These are phyloP conservation scores for Pleurotus eryngii DNA, from an alignment of 768 basidiomycete genomes.

Conservation along the genomic window DNA sequence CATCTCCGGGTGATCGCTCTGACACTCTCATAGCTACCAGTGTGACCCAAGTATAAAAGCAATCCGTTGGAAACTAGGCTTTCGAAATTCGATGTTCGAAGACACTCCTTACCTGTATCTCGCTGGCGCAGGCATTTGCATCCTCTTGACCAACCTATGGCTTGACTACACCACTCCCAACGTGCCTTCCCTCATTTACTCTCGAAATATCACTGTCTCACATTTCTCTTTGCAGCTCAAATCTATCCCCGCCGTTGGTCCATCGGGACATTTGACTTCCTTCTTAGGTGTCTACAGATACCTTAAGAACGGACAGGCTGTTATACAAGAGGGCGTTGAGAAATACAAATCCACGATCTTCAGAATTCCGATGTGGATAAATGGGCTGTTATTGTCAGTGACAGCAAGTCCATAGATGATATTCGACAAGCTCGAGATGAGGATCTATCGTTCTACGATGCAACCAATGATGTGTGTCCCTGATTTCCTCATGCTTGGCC, in stretches of 20 bases:
- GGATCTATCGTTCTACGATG: constrained; percentile 6
- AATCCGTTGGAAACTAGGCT: neutral
- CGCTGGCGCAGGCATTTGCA: neutral
- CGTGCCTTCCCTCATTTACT: neutral
- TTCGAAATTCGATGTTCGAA: neutral
- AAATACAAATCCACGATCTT: neutral
- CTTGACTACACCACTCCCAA: constrained; percentile 1
- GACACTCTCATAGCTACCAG: no score
- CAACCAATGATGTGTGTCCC: constrained; percentile 1
- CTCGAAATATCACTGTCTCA: neutral
- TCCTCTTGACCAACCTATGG: neutral
- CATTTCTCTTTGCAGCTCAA: neutral
- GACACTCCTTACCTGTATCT: neutral
- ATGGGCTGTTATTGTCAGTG: constrained; percentile 4
- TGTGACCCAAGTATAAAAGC: no score
- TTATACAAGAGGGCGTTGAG: constrained; percentile 4
- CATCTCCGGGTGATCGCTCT: no score
- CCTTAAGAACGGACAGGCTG: neutral
- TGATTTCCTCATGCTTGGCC: no score
- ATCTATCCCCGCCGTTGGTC: neutral
- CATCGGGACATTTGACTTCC: neutral
- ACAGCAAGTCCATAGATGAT: neutral
- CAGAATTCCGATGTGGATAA: constrained; percentile 13
- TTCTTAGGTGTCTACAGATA: constrained; percentile 1
- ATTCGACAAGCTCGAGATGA: constrained; percentile 4